Conservation (phyloP, 208 protist species). For the Naegleria fowleri region DNA sequence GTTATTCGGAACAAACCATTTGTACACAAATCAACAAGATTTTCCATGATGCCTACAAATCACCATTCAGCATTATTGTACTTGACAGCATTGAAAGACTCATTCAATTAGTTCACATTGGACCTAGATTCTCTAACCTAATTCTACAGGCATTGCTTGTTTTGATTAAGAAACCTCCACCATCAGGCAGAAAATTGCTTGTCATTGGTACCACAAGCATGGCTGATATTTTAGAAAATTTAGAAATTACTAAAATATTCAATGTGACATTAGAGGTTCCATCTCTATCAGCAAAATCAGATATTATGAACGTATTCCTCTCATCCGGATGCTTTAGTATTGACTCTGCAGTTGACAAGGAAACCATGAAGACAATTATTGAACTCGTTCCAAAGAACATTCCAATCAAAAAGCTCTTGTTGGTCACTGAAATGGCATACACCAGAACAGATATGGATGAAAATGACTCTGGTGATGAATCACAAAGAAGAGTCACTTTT, state of each 20-base stretch:
- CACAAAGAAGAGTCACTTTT: not conserved
- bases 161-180: conserved; percentile 84
- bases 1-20: conserved; percentile 60
- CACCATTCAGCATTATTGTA: conserved; percentile 86
- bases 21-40: conserved; percentile 85
- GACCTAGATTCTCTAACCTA: conserved; percentile 94
- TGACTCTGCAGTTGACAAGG: not conserved
- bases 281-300: conserved; percentile 30
- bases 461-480: not conserved
- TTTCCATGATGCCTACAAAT: conserved; percentile 98
- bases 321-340: not conserved
- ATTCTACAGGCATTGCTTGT: conserved; percentile 93
- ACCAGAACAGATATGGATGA: conserved; percentile 16
- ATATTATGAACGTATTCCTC: conserved; percentile 34
- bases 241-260: conserved; percentile 82
- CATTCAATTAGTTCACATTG: conserved; percentile 91
- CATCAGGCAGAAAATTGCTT: conserved; percentile 80
- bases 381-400: conserved; percentile 8
- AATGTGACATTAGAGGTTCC: conserved; percentile 51
- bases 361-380: not conserved
- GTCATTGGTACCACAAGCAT: conserved; percentile 87
- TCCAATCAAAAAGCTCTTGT: conserved; percentile 38
- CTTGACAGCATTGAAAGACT: conserved; percentile 95
- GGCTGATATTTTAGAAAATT: conserved; percentile 69
- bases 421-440: conserved; percentile 36